These are phyloP conservation scores for Physcia stellaris DNA, from an alignment of 495 filamentous ascomycete species.

Conservation along the genomic window DNA sequence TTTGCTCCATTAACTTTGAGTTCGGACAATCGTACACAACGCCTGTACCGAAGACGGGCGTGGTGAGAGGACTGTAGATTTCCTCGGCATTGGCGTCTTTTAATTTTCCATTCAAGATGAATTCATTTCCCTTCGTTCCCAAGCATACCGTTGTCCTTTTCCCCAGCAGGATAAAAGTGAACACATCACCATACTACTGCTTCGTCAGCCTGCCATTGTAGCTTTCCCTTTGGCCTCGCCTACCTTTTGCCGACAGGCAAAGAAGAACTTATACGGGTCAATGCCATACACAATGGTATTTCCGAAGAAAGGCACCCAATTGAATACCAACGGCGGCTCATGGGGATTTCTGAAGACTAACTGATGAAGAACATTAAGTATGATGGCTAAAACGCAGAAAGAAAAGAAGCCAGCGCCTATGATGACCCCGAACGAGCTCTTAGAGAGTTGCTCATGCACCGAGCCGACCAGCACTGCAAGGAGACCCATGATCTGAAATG, in stretches of 20 bases:
- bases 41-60: slow-evolving; percentile 72
- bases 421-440: slow-evolving; percentile 12
- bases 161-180: slow-evolving; percentile 66
- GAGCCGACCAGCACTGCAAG: slow-evolving; percentile 17
- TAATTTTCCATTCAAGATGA: slow-evolving; percentile 74
- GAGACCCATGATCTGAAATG: slow-evolving; percentile 18
- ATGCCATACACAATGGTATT: slow-evolving; percentile 74
- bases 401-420: slow-evolving; percentile 4
- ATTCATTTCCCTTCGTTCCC: slow-evolving; percentile 70
- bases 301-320: slow-evolving; percentile 70
- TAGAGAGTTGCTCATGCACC: slow-evolving; percentile 12
- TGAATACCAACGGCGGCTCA: slow-evolving; percentile 72
- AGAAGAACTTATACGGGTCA: slow-evolving; percentile 70
- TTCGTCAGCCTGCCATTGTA: background rate
- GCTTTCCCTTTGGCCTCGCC: background rate
- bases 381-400: slow-evolving; percentile 34
- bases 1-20: slow-evolving; percentile 72
- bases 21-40: slow-evolving; percentile 85
- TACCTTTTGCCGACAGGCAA: slow-evolving; percentile 57
- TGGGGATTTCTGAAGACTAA: slow-evolving; percentile 54
- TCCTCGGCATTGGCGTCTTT: slow-evolving; percentile 74
- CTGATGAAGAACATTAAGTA: slow-evolving; percentile 55
- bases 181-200: slow-evolving; percentile 59
- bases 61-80: slow-evolving; percentile 67
- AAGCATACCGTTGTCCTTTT: slow-evolving; percentile 64